phyloP scores from a whole-genome alignment of 1,284 basidiomycete genomes.

The Gymnopus androsaceus region DNA sequence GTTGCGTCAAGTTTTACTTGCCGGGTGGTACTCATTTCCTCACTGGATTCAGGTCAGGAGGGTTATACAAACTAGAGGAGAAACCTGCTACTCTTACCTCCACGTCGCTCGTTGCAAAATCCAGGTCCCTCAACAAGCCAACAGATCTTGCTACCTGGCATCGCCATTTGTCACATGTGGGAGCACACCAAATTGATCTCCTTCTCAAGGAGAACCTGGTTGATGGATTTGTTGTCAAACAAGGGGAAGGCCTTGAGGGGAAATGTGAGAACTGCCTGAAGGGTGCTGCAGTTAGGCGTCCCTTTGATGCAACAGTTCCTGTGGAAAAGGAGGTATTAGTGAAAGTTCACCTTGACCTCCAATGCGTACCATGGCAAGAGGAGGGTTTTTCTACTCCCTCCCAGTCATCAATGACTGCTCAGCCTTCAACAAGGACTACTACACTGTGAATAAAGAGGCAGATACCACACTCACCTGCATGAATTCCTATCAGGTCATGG shows the following conservation, averaged over 20 bases:
- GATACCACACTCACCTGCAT: background rate
- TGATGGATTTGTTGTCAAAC: slow-evolving; percentile 1
- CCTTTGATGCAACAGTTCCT: slow-evolving; percentile 8
- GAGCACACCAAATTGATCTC: background rate
- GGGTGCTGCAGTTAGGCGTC: background rate
- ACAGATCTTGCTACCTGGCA: slow-evolving; percentile 1
- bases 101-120: background rate
- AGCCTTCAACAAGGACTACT: slow-evolving; percentile 11
- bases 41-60: background rate
- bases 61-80: background rate
- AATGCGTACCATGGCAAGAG: slow-evolving; percentile 7
- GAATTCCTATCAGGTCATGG: background rate
- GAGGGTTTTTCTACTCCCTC: slow-evolving; percentile 17
- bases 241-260: background rate
- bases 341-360: slow-evolving; percentile 12
- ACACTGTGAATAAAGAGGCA: slow-evolving; percentile 2
- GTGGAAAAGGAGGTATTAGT: background rate
- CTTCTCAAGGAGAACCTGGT: background rate
- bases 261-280: slow-evolving; percentile 9
- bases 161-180: slow-evolving; percentile 1
- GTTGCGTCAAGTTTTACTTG: background rate
- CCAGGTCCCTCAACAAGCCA: background rate
- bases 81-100: too few relatives aligned
- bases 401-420: slow-evolving; percentile 9
- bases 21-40: slow-evolving; percentile 2